Evolutionary conservation across 2,329 filamentous ascomycete genomes (phyloP).

Genomic region (Myriosclerotinia scirpicola): DNA sequence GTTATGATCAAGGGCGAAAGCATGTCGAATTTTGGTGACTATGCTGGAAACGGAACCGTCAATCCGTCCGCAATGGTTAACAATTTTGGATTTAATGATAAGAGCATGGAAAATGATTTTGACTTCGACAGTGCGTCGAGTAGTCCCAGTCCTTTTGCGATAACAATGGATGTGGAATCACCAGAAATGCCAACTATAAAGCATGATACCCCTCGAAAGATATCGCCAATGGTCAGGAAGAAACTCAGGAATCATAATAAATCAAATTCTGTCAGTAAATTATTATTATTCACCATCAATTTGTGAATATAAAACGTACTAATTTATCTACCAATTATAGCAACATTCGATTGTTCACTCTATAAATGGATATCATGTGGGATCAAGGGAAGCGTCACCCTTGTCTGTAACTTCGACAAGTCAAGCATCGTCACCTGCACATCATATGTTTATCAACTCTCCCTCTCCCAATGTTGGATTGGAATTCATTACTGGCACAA

Average conservation of each 20-base stretch:
- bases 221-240: slow-evolving; percentile 33
- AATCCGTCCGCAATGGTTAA: slow-evolving; percentile 42
- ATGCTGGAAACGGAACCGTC: slow-evolving; percentile 43
- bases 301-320: slow-evolving; percentile 7
- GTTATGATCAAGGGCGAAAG: slow-evolving; percentile 44
- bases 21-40: slow-evolving; percentile 44
- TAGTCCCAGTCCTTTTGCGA: slow-evolving; percentile 50
- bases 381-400: slow-evolving; percentile 56
- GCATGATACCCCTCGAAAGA: slow-evolving; percentile 39
- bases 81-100: slow-evolving; percentile 45
- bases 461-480: slow-evolving; percentile 48
- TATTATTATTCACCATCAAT: neutral
- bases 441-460: slow-evolving; percentile 45
- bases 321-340: slow-evolving; percentile 43
- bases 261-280: slow-evolving; percentile 45
- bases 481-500: slow-evolving; percentile 44
- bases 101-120: slow-evolving; percentile 52
- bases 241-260: slow-evolving; percentile 43
- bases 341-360: slow-evolving; percentile 53
- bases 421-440: slow-evolving; percentile 53
- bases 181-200: slow-evolving; percentile 46
- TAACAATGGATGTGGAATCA: slow-evolving; percentile 44
- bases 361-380: slow-evolving; percentile 50
- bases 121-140: slow-evolving; percentile 60
- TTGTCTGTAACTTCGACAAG: slow-evolving; percentile 53